Evolutionary conservation across 257 asterid genomes (phyloP), one percentile per base, ranked within the genome.

Genomic region (Ballota nigra): DNA sequence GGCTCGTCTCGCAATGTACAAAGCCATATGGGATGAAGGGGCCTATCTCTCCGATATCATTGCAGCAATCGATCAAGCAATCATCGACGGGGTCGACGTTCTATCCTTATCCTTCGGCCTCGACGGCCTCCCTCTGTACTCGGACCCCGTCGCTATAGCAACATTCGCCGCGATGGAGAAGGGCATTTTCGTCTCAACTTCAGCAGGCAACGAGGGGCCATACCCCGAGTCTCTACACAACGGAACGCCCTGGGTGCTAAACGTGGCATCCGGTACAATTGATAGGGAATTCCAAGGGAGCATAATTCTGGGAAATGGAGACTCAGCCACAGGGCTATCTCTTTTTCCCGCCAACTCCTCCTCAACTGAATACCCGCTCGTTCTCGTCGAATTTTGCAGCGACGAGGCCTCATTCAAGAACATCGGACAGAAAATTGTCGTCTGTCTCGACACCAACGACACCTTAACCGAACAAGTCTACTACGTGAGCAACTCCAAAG

Each of bases 191-290:
- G 96, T 90, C 8, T 82, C 96, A 4, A 86, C 93, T 0, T 90
- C 97, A 0, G 84, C 93, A 0, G 97, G 96, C 5, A 90, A 90
- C 56, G 81, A 76, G 20, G 97, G 97, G 63, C 97, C 93, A 0
- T 58, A 6, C 1, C 19, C 19, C 12, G 82, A 16, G 53, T 53
- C 86, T 2, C 24, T 90, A 40, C 89, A 85, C 75, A 90, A 90
- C 51, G 92, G 88, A 4, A 86, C 77, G 4, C 97, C 97, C 7
- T 90, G 97, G 97, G 88, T 90, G 19, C 84, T 88, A 56, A 90
- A 70, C 11, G 93, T 88, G 0, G 97, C 92, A 5, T 92, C 96
- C 1, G 87, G 96, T 0, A 88, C 96, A 2, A 49, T 82, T 4
- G 97, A 90, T 43, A 81, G 97, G 0, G 81, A 82, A 4, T 88